Evolutionary conservation across 768 basidiomycete genomes (phyloP), one percentile per base, ranked within the genome.

Genomic region (Boletus vermiculosoides): DNA sequence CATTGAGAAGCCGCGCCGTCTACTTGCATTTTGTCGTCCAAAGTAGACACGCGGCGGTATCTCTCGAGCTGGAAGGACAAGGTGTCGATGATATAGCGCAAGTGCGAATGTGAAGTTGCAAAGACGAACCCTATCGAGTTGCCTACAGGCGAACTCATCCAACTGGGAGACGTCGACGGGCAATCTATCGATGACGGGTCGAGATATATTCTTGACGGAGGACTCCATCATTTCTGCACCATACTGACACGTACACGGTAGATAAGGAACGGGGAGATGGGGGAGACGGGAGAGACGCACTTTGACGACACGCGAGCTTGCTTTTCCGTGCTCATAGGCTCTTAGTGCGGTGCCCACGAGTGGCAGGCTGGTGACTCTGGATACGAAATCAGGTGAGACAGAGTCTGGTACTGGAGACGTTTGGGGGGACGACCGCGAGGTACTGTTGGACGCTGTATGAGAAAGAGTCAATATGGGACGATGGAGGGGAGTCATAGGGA

Each of bases 221-320:
- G 85, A 88, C 71, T 93, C 92, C 74, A 93, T 82, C 81, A 93
- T 88, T 71, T 88, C 87, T 18, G 89, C 91, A 48, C 92, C 90
- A 66, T 92, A 92, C 91, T 93, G 68, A n/a, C 28, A 53, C 40
- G 36, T 18, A 25, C 9, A 10, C 15, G 42, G 8, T 16, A 41
- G 59, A 67, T 69, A 52, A 64, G 59, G 23, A 22, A 36, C 10
- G 20, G 22, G 1, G 13, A 23, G 44, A 45, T 30, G 16, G 42
- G 18, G 5, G 46, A 50, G 16, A 47, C 18, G 40, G n/a, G 22
- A 30, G 42, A 33, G 34, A 55, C 77, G 51, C 57, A 91, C 92
- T 79, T 94, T 92, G 61, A 94, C 90, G 45, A 94, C 89, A 36
- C 89, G 77, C 11, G 90, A 92, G 61, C 83, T 85, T 8, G 88